phyloP scores from a whole-genome alignment of 108 stramenopile genomes.

The Cylindrotheca fusiformis region DNA sequence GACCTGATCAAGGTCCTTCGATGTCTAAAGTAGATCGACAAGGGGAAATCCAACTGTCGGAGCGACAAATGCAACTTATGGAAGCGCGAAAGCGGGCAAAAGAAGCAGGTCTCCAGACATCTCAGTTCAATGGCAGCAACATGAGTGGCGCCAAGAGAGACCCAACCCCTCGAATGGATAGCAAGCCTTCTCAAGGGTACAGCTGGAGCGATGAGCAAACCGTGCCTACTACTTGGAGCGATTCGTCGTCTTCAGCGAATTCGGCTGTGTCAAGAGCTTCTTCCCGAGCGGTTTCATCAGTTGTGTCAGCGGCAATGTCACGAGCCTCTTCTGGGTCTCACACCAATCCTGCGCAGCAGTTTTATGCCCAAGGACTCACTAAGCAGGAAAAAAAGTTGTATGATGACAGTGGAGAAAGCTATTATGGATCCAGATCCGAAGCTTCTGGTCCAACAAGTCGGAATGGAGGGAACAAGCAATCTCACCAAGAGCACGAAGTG shows the following conservation, averaged over 20 bases:
- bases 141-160: conserved; percentile 1
- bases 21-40: background rate
- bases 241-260: conserved; percentile 9
- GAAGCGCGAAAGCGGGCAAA: conserved; percentile 3
- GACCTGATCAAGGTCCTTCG: background rate
- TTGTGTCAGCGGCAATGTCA: background rate
- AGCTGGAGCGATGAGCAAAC: conserved; percentile 17
- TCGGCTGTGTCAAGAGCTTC: conserved; percentile 2
- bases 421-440: conserved; percentile 26
- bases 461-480: background rate
- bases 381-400: conserved; percentile 25
- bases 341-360: conserved; percentile 2
- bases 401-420: conserved; percentile 32
- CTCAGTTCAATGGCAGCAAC: conserved; percentile 6
- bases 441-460: conserved; percentile 6
- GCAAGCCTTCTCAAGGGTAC: background rate
- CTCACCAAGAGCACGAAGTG: background rate
- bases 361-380: conserved; percentile 26
- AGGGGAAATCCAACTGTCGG: conserved; percentile 13
- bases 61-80: conserved; percentile 16
- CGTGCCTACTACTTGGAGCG: conserved; percentile 25
- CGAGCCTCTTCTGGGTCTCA: background rate
- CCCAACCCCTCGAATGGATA: background rate
- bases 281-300: background rate
- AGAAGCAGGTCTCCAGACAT: background rate